Conservation (phyloP, 192 early-diverging fungal species). For the Glomus cerebriforme region DNA sequence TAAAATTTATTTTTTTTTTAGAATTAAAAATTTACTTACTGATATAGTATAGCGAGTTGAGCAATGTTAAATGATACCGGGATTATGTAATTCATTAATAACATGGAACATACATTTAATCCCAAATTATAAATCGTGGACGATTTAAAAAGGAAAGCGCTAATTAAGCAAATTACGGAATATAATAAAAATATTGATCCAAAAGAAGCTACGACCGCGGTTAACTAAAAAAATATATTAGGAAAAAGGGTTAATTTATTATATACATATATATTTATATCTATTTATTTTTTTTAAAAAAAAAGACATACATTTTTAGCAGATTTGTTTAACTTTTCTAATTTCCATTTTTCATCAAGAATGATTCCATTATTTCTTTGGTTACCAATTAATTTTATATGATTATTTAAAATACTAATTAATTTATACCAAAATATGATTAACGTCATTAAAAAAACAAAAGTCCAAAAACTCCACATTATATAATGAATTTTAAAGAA, state of each 20-base stretch:
- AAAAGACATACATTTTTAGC: neutral
- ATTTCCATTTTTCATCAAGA: constrained; percentile 11
- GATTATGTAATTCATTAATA: neutral
- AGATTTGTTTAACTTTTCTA: neutral
- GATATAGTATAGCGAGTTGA: neutral
- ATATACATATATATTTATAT: no score
- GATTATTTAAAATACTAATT: neutral
- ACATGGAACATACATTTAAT: neutral
- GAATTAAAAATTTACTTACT: neutral
- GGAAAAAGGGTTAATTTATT: no score
- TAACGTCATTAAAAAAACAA: neutral
- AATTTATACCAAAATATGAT: constrained; percentile 21
- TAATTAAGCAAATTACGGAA: neutral
- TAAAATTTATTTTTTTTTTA: neutral
- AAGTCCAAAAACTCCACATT: neutral
- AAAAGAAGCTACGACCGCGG: neutral
- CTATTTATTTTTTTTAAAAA: no score
- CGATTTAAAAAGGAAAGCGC: neutral
- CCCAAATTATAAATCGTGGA: neutral
- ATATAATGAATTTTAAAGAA: constrained; percentile 28
- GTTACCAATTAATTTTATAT: neutral
- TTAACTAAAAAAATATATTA: neutral
- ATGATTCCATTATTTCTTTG: neutral
- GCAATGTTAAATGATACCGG: neutral
- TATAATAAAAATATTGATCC: neutral